Percentiles rank a stretch among this genome's conserved stretches.
Conservation (phyloP, 192 early-diverging fungal genomes). For the Mortierella antarctica region DNA sequence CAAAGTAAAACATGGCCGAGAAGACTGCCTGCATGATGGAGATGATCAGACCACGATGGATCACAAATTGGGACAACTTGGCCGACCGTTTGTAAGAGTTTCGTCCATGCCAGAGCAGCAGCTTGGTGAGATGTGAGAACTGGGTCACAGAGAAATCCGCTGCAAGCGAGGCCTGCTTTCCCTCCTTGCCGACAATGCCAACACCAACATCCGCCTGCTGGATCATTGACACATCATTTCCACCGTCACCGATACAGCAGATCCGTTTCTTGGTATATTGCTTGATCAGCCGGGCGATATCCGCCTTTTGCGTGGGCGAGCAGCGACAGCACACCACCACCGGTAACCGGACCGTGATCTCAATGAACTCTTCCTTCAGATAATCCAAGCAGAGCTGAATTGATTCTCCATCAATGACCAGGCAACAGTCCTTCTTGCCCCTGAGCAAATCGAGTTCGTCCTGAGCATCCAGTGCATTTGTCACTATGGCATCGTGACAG, state of each 20-base stretch:
- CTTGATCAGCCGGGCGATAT: constrained; percentile 86
- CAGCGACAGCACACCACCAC: constrained; percentile 95
- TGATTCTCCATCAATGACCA: constrained; percentile 95
- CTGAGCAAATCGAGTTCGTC: constrained; percentile 82
- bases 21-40: constrained; percentile 99
- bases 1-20: constrained; percentile 95
- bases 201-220: constrained; percentile 96
- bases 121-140: constrained; percentile 86
- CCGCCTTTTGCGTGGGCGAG: constrained; percentile 97
- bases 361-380: constrained; percentile 82
- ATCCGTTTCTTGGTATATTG: constrained; percentile 77
- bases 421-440: constrained; percentile 76
- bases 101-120: constrained; percentile 95
- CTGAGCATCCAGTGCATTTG: constrained; percentile 59
- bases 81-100: constrained; percentile 95
- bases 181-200: constrained; percentile 97
- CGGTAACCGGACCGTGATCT: constrained; percentile 77
- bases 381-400: constrained; percentile 81
- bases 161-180: constrained; percentile 91
- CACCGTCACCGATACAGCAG: constrained; percentile 94
- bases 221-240: constrained; percentile 98
- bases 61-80: constrained; percentile 95
- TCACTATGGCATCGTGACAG: constrained; percentile 39
- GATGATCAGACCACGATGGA: constrained; percentile 97
- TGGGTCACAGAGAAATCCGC: constrained; percentile 94